These are phyloP conservation scores for Hanseniaspora osmophila DNA, from an alignment of 805 yeast species.

Conservation along the genomic window DNA sequence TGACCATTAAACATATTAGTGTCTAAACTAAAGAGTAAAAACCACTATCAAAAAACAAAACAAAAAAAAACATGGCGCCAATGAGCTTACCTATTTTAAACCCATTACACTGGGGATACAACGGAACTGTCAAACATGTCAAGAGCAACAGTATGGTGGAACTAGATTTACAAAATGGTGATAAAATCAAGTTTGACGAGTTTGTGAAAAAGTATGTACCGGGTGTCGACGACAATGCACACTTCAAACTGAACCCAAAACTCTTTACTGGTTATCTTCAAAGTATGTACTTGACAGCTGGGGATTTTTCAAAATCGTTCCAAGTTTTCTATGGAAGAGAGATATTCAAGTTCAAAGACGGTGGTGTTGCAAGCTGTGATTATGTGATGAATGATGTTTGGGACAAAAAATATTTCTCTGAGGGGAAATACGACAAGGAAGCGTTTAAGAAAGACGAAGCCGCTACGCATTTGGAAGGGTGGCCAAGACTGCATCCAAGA, in stretches of 20 bases:
- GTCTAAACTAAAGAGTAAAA: background rate
- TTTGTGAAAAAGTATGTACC: slow-evolving; percentile 25
- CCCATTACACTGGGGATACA: slow-evolving; percentile 23
- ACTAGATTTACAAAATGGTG: slow-evolving; percentile 11
- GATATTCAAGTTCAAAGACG: slow-evolving; percentile 42
- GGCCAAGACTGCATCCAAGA: slow-evolving; percentile 54
- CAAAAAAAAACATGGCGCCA: background rate
- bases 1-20: too few relatives aligned
- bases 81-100: slow-evolving; percentile 10
- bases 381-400: slow-evolving; percentile 36
- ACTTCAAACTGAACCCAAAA: slow-evolving; percentile 46
- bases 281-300: slow-evolving; percentile 52
- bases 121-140: slow-evolving; percentile 21
- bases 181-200: slow-evolving; percentile 10
- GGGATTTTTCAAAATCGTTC: slow-evolving; percentile 37
- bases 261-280: slow-evolving; percentile 65
- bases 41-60: background rate
- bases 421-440: slow-evolving; percentile 13
- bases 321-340: slow-evolving; percentile 64
- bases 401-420: slow-evolving; percentile 11
- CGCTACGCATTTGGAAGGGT: slow-evolving; percentile 35
- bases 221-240: slow-evolving; percentile 32
- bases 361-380: slow-evolving; percentile 64
- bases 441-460: slow-evolving; percentile 21
- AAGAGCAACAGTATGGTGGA: slow-evolving; percentile 11